A percentile compares a stretch with the other conserved stretches of the same genome.
Conservation (phyloP, 2,329 filamentous ascomycete genomes). For the Orbilia quercus region DNA sequence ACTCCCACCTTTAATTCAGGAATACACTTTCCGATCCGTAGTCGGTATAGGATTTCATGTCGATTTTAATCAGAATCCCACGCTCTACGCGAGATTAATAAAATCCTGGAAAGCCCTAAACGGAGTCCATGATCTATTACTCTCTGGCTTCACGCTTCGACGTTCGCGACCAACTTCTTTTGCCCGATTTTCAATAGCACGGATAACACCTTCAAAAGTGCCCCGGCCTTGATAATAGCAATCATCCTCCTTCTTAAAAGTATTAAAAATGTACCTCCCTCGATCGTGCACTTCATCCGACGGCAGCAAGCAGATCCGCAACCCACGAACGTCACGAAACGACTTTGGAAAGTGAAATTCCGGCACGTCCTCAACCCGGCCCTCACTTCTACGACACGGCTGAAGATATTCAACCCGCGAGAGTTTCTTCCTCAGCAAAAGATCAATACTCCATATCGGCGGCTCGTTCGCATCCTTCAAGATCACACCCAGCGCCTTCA, state of each 20-base stretch:
- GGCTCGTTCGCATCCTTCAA: conserved; percentile 5
- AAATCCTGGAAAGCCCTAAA: neutral
- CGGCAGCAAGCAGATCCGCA: neutral
- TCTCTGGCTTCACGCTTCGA: too few relatives aligned
- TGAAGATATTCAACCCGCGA: conserved; percentile 6
- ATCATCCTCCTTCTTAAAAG: conserved; percentile 9
- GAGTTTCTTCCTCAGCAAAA: neutral
- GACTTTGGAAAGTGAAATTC: neutral
- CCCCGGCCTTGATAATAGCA: conserved; percentile 37
- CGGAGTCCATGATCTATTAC: neutral
- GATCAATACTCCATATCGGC: conserved; percentile 12
- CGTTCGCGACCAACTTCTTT: too few relatives aligned
- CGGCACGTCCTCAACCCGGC: neutral
- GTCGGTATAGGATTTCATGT: too few relatives aligned
- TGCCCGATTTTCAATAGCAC: neutral
- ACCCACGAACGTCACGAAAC: neutral
- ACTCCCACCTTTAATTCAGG: too few relatives aligned
- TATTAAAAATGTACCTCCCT: conserved; percentile 44
- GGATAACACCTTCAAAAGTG: conserved; percentile 32
- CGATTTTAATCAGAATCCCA: neutral
- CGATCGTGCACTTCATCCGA: conserved; percentile 29
- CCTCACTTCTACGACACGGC: neutral
- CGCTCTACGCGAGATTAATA: neutral
- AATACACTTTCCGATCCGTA: too few relatives aligned
- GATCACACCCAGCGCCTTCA: conserved; percentile 21